phyloP scores from a whole-genome alignment of 2,329 filamentous ascomycete genomes.

The Pseudopyrenochaeta lycopersici region DNA sequence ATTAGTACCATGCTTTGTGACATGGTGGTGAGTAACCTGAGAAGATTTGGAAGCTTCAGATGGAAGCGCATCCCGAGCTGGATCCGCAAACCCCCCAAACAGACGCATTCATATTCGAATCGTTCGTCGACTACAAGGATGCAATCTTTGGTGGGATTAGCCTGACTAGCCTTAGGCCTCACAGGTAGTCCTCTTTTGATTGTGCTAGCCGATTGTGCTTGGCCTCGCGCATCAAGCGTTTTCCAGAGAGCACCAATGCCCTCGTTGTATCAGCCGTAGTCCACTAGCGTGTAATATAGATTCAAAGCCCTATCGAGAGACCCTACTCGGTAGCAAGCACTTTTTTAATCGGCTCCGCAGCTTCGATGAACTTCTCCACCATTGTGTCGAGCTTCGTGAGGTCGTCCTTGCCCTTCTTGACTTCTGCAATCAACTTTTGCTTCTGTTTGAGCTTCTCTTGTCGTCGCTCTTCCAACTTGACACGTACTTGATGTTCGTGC shows the following conservation, averaged over 20 bases:
- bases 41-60: too few relatives aligned
- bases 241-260: too few relatives aligned
- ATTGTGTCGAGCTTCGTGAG: conserved; percentile 90
- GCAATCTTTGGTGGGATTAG: conserved; percentile 1
- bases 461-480: conserved; percentile 84
- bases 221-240: too few relatives aligned
- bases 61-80: too few relatives aligned
- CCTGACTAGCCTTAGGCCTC: not conserved
- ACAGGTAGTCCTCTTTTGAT: not conserved
- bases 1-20: too few relatives aligned
- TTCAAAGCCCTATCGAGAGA: not conserved
- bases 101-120: too few relatives aligned
- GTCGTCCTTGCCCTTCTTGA: conserved; percentile 93
- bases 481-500: conserved; percentile 85
- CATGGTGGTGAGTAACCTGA: too few relatives aligned
- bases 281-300: not conserved
- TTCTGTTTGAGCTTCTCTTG: conserved; percentile 71
- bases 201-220: not conserved
- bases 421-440: conserved; percentile 74
- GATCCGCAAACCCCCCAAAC: too few relatives aligned
- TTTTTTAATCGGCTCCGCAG: conserved; percentile 86
- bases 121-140: not conserved
- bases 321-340: conserved; percentile 77
- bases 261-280: too few relatives aligned
- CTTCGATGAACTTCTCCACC: conserved; percentile 92